These are phyloP conservation scores for Penicillium tannophilum DNA, from an alignment of 495 filamentous ascomycete species.

Conservation along the genomic window DNA sequence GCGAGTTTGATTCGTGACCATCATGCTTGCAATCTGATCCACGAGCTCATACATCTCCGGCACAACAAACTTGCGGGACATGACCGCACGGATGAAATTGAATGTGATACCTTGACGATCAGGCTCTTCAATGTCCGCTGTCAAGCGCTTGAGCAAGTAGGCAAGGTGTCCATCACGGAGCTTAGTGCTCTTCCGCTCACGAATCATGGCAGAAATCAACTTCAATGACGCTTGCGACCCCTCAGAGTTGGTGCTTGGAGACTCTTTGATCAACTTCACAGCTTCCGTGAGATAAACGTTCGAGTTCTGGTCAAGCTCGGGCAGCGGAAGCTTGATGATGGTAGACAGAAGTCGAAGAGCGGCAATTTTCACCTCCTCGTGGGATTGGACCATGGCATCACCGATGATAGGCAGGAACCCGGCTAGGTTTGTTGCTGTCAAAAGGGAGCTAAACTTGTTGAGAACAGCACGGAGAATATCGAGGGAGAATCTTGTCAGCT, in stretches of 20 bases:
- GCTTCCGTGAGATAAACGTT: conserved; percentile 81
- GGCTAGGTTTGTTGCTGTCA: conserved; percentile 73
- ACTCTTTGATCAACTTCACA: conserved; percentile 75
- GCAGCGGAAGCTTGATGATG: conserved; percentile 80
- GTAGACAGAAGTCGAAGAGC: conserved; percentile 80
- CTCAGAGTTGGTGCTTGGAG: conserved; percentile 75
- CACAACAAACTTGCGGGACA: conserved; percentile 82
- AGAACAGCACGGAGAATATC: conserved; percentile 81
- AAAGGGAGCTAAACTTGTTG: conserved; percentile 76
- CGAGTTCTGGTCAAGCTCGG: conserved; percentile 66
- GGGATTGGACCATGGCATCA: conserved; percentile 75
- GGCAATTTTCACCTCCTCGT: conserved; percentile 89
- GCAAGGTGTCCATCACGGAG: conserved; percentile 82
- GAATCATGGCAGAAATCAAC: conserved; percentile 78
- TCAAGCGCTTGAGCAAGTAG: conserved; percentile 78
- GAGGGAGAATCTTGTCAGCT: conserved; percentile 81
- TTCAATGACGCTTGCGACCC: conserved; percentile 84
- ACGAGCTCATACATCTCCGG: conserved; percentile 87
- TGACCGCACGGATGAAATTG: conserved; percentile 85
- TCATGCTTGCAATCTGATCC: conserved; percentile 84
- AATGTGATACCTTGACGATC: conserved; percentile 89
- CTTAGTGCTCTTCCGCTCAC: conserved; percentile 71
- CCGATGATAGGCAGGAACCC: conserved; percentile 89
- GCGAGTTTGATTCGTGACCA: conserved; percentile 93
- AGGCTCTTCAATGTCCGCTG: conserved; percentile 89